phyloP scores from a whole-genome alignment of 495 filamentous ascomycete genomes.

The Zalerion maritima region DNA sequence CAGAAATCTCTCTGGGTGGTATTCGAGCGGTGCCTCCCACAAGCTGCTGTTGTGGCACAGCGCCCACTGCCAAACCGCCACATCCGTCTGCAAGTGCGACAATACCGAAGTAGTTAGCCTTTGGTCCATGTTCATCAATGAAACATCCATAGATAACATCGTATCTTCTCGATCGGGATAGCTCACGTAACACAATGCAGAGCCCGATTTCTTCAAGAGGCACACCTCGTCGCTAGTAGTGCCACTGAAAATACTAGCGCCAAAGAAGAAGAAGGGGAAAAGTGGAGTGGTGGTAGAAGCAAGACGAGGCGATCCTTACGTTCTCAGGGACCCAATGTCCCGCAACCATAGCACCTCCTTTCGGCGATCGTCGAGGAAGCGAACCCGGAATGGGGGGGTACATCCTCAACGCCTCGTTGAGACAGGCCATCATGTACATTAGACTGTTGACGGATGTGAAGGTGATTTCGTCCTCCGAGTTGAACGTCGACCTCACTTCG shows the following conservation, averaged over 20 bases:
- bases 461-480: slow-evolving; percentile 35
- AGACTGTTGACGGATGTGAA: slow-evolving; percentile 28
- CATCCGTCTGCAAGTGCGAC: slow-evolving; percentile 24
- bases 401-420: slow-evolving; percentile 43
- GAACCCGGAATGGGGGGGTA: slow-evolving; percentile 40
- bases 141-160: no score
- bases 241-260: no score
- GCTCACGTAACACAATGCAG: no score
- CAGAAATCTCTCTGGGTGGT: slow-evolving; percentile 37
- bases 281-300: no score
- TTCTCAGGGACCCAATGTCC: slow-evolving; percentile 31
- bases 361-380: slow-evolving; percentile 29
- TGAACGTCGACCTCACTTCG: slow-evolving; percentile 39
- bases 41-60: slow-evolving; percentile 20
- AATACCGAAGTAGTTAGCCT: slow-evolving; percentile 1
- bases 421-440: slow-evolving; percentile 39
- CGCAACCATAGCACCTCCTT: slow-evolving; percentile 30
- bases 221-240: no score
- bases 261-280: no score
- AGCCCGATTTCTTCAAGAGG: no score
- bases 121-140: no score
- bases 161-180: no score
- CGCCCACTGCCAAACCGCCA: slow-evolving; percentile 35
- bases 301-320: slow-evolving; percentile 11
- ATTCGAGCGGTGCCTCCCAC: slow-evolving; percentile 32